A percentile compares a stretch with the other conserved stretches of the same genome.
Evolutionary conservation across 129 eudicot species (phyloP).

Genomic region (Arctium minus): DNA sequence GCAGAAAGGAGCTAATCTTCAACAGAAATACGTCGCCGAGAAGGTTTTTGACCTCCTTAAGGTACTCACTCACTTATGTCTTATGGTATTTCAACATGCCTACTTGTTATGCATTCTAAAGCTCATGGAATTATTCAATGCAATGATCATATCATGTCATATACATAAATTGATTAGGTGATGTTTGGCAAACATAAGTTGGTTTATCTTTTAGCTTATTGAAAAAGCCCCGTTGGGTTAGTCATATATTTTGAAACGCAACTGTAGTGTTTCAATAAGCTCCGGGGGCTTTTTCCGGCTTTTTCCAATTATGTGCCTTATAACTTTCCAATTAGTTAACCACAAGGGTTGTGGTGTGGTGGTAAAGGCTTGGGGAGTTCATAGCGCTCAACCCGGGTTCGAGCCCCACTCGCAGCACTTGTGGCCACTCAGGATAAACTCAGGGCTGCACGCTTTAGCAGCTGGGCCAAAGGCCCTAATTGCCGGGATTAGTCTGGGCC

Average conservation of each 20-base stretch:
- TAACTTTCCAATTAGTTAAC: no score
- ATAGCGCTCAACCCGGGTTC: no score
- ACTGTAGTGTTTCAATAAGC: not conserved
- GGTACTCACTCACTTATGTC: conserved; percentile 41
- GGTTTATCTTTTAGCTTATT: not conserved
- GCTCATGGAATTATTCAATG: not conserved
- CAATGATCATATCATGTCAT: not conserved
- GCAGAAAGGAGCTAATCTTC: conserved; percentile 94
- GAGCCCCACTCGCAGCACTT: no score
- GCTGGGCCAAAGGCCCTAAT: no score
- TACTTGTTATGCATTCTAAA: not conserved
- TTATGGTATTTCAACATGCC: not conserved
- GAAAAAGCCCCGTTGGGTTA: not conserved
- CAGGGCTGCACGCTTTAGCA: no score
- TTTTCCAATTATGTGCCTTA: no score
- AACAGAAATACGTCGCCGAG: conserved; percentile 92
- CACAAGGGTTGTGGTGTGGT: no score
- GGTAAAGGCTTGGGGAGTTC: no score
- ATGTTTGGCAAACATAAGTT: not conserved
- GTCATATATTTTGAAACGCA: not conserved
- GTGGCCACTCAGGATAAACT: no score
- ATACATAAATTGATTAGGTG: not conserved
- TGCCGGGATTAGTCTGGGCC: no score
- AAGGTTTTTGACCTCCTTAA: conserved; percentile 92
- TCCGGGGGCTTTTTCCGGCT: no score